phyloP scores from a whole-genome alignment of 2,329 filamentous ascomycete genomes.

The Sporothrix humicola region DNA sequence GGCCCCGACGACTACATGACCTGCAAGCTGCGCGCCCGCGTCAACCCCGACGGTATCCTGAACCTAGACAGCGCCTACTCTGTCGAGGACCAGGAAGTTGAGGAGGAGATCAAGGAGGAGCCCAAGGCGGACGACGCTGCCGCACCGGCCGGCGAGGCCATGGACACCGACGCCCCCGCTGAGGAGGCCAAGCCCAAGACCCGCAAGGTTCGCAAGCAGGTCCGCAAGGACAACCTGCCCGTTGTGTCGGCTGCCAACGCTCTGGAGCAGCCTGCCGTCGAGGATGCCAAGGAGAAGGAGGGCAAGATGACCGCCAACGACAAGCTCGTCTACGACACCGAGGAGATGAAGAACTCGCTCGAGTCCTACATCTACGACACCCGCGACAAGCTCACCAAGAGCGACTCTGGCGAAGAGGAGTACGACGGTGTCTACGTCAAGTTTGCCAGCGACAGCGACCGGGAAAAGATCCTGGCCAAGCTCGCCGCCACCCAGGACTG shows the following conservation, averaged over 20 bases:
- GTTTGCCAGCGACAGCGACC: slow-evolving; percentile 38
- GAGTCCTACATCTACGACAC: slow-evolving; percentile 97
- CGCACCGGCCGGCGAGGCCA: slow-evolving; percentile 54
- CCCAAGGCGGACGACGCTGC: slow-evolving; percentile 42
- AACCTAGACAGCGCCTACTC: slow-evolving; percentile 98
- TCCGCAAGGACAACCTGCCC: slow-evolving; percentile 93
- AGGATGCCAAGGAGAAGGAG: slow-evolving; percentile 78
- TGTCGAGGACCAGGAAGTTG: slow-evolving; percentile 96
- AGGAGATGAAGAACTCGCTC: slow-evolving; percentile 99
- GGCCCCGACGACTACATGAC: slow-evolving; percentile 98
- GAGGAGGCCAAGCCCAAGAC: slow-evolving; percentile 72
- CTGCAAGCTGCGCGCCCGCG: slow-evolving; percentile 97
- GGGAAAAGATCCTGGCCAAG: slow-evolving; percentile 76
- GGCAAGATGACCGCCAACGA: slow-evolving; percentile 94
- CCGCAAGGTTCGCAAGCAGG: slow-evolving; percentile 98
- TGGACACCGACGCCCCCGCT: slow-evolving; percentile 79
- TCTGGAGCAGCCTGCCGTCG: slow-evolving; percentile 72
- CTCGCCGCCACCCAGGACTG: slow-evolving; percentile 87
- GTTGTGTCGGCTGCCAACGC: slow-evolving; percentile 83
- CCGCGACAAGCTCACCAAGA: slow-evolving; percentile 70
- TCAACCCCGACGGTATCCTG: slow-evolving; percentile 94
- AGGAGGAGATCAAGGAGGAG: slow-evolving; percentile 64
- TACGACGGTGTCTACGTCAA: slow-evolving; percentile 32
- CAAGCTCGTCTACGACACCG: slow-evolving; percentile 96
- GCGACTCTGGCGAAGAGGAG: slow-evolving; percentile 28